Percentiles rank a stretch among this genome's conserved stretches.
Conservation (phyloP, 768 basidiomycete species). For the Fomitopsis serialis region DNA sequence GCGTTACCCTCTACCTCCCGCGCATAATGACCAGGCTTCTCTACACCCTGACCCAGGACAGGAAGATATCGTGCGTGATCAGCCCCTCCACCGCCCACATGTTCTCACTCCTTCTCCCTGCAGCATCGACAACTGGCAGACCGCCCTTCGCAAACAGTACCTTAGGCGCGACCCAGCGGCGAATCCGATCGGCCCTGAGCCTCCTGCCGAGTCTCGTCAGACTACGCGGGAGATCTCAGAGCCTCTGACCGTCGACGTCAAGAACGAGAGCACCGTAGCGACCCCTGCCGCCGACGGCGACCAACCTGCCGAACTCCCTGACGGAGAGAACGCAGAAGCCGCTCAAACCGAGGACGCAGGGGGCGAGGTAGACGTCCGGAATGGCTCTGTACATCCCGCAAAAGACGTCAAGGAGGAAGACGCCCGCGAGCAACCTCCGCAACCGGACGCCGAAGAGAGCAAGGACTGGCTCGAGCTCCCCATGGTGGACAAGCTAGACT, state of each 20-base stretch:
- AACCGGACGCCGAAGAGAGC: slow-evolving; percentile 30
- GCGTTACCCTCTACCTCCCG: slow-evolving; percentile 54
- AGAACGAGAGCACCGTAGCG: neutral
- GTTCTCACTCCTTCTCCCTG: slow-evolving; percentile 2
- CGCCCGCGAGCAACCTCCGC: neutral
- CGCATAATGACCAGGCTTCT: slow-evolving; percentile 74
- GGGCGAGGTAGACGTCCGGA: neutral
- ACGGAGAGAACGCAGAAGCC: neutral
- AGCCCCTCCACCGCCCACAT: slow-evolving; percentile 14
- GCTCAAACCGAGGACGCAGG: slow-evolving; percentile 1
- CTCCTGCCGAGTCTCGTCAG: slow-evolving; percentile 22
- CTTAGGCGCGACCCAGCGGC: slow-evolving; percentile 62
- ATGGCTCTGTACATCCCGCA: neutral
- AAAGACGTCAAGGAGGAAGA: slow-evolving; percentile 2
- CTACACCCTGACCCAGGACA: slow-evolving; percentile 71
- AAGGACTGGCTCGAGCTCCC: slow-evolving; percentile 69
- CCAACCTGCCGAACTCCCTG: neutral
- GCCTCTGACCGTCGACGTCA: slow-evolving; percentile 10
- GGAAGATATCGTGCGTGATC: slow-evolving; percentile 64
- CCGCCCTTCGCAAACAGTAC: slow-evolving; percentile 72
- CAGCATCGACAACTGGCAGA: slow-evolving; percentile 77
- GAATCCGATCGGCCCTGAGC: slow-evolving; percentile 69
- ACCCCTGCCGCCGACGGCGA: neutral
- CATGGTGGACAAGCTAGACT: slow-evolving; percentile 69
- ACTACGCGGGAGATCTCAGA: slow-evolving; percentile 15